phyloP scores from a whole-genome alignment of 148 eudicot genomes.

The Cornus kousa region DNA sequence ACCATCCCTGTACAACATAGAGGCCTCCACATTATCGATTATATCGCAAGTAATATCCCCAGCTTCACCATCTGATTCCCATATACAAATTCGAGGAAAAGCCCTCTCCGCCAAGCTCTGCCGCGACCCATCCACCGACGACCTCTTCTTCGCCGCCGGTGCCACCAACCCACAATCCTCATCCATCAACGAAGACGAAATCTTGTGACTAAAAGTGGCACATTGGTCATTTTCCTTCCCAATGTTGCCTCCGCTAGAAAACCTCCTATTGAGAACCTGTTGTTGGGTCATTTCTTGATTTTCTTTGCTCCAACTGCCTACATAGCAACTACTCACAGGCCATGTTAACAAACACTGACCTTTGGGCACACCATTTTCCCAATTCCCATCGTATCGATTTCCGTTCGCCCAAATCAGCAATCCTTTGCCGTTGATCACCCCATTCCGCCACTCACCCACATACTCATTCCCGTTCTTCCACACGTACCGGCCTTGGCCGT shows the following conservation, averaged over 20 bases:
- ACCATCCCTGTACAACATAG: conserved; percentile 56
- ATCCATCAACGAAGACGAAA: conserved; percentile 22
- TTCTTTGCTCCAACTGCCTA: conserved; percentile 41
- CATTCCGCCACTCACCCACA: conserved; percentile 65
- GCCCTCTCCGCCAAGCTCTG: conserved; percentile 36
- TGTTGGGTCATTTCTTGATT: background rate
- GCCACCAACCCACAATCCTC: conserved; percentile 16
- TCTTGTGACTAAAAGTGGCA: conserved; percentile 15
- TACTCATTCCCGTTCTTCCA: conserved; percentile 87
- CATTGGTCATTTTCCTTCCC: background rate
- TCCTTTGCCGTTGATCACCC: conserved; percentile 69
- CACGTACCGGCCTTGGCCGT: conserved; percentile 67
- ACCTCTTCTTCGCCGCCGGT: conserved; percentile 33
- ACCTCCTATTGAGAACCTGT: conserved; percentile 33
- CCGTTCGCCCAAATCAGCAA: conserved; percentile 63
- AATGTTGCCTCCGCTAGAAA: conserved; percentile 29
- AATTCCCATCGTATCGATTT: conserved; percentile 54
- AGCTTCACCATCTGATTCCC: conserved; percentile 78
- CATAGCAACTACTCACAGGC: conserved; percentile 48
- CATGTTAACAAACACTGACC: conserved; percentile 59
- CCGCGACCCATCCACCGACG: conserved; percentile 36
- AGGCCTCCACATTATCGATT: conserved; percentile 64
- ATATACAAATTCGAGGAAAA: conserved; percentile 66
- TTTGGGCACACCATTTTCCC: conserved; percentile 68
- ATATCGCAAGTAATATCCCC: conserved; percentile 94